These are phyloP conservation scores for Pythium diclinum DNA, from an alignment of 352 stramenopile genomes.

Conservation along the genomic window DNA sequence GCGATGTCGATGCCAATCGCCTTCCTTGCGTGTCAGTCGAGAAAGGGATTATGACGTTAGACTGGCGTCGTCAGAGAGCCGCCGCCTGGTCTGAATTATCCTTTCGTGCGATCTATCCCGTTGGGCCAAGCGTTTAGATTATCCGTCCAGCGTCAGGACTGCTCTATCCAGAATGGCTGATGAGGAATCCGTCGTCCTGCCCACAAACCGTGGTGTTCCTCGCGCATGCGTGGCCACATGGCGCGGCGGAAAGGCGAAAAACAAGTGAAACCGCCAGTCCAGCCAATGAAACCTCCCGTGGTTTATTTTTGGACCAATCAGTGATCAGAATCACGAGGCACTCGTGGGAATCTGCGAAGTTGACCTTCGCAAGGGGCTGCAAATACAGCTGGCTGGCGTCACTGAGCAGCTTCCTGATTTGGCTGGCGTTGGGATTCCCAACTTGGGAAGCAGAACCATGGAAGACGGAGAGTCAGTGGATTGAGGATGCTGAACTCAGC, in stretches of 20 bases:
- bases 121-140: neutral
- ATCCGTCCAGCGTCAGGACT: neutral
- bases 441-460: neutral
- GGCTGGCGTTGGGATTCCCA: neutral
- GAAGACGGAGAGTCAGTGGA: neutral
- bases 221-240: conserved; percentile 17
- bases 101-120: neutral
- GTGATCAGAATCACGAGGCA: conserved; percentile 8
- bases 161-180: neutral
- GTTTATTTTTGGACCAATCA: conserved; percentile 17
- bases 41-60: conserved; percentile 19
- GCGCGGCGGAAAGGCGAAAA: conserved; percentile 6
- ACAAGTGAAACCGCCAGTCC: neutral
- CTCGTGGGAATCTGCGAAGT: neutral
- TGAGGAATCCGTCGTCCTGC: conserved; percentile 17
- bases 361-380: neutral
- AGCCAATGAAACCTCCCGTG: conserved; percentile 15
- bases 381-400: neutral
- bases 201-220: conserved; percentile 5
- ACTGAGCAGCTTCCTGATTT: neutral
- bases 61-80: no score
- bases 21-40: conserved; percentile 11
- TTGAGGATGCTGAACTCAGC: neutral
- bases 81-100: neutral
- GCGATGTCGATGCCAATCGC: conserved; percentile 21